Evolutionary conservation across 495 filamentous ascomycete genomes (phyloP).

Genomic region (Penicillium parvum): DNA sequence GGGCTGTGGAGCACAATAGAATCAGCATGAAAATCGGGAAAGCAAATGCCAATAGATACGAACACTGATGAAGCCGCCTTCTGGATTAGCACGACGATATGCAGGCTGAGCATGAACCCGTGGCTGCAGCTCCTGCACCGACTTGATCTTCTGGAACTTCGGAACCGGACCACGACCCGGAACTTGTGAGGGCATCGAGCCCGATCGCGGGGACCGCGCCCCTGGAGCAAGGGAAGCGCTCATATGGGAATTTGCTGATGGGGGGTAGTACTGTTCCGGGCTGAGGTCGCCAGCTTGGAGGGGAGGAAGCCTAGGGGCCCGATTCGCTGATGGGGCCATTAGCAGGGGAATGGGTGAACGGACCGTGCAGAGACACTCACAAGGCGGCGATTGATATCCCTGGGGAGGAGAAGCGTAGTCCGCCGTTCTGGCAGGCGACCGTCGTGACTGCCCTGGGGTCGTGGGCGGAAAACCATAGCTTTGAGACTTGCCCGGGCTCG

Average conservation of each 20-base stretch:
- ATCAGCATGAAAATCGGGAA: neutral
- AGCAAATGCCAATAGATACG: slow-evolving; percentile 30
- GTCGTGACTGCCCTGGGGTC: slow-evolving; percentile 39
- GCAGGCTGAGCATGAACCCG: slow-evolving; percentile 82
- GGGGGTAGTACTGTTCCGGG: slow-evolving; percentile 64
- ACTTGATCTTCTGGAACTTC: slow-evolving; percentile 74
- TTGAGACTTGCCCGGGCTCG: slow-evolving; percentile 54
- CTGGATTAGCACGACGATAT: slow-evolving; percentile 89
- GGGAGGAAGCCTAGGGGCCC: slow-evolving; percentile 56
- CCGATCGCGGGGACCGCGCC: slow-evolving; percentile 63
- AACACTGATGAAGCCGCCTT: slow-evolving; percentile 98
- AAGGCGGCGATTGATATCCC: slow-evolving; percentile 58
- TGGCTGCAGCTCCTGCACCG: slow-evolving; percentile 70
- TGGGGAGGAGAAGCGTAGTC: slow-evolving; percentile 60
- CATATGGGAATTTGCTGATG: slow-evolving; percentile 62
- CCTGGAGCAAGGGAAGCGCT: slow-evolving; percentile 70
- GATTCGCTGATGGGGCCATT: slow-evolving; percentile 28
- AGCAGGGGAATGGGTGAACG: slow-evolving; percentile 2
- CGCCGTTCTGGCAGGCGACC: slow-evolving; percentile 55
- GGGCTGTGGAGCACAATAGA: slow-evolving; percentile 54
- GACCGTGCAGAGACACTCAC: slow-evolving; percentile 31
- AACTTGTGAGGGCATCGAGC: slow-evolving; percentile 38
- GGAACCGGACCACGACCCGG: slow-evolving; percentile 72
- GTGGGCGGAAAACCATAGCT: slow-evolving; percentile 43
- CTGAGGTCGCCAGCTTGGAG: slow-evolving; percentile 61